These are phyloP conservation scores for Boechera retrofracta DNA, from an alignment of 345 rosid genomes.

Conservation along the genomic window DNA sequence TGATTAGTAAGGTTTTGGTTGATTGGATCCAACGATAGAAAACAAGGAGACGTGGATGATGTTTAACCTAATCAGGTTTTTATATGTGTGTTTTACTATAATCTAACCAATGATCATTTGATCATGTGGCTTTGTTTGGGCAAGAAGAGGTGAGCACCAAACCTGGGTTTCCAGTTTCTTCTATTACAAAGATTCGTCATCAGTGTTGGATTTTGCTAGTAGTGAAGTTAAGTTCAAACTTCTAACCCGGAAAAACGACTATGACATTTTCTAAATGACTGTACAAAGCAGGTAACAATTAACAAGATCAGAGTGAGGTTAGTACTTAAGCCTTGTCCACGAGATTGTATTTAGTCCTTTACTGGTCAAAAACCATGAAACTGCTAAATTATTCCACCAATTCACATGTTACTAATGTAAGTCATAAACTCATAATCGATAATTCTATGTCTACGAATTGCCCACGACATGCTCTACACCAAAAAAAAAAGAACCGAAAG, in stretches of 20 bases:
- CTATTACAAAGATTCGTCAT: constrained; percentile 30
- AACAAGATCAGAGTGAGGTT: constrained; percentile 1
- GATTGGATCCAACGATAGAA: neutral
- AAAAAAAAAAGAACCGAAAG: neutral
- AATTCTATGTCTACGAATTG: too few relatives aligned
- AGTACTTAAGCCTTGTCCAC: constrained; percentile 1
- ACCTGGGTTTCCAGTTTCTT: constrained; percentile 20
- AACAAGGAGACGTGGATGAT: constrained; percentile 5
- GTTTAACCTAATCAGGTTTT: constrained; percentile 18
- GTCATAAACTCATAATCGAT: neutral
- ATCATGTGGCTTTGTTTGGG: neutral
- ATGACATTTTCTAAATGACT: neutral
- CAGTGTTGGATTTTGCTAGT: constrained; percentile 22
- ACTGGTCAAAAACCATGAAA: neutral
- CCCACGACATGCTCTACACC: neutral
- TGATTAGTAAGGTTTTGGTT: constrained; percentile 7
- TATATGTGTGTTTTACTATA: neutral
- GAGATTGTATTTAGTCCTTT: neutral
- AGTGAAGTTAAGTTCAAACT: constrained; percentile 9
- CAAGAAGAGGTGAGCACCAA: constrained; percentile 13
- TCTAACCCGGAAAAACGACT: neutral
- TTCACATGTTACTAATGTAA: neutral
- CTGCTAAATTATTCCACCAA: neutral
- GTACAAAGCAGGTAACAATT: constrained; percentile 13
- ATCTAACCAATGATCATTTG: constrained; percentile 14